These are phyloP conservation scores for Ustilago sp. DNA, from an alignment of 1,284 basidiomycete genomes.

Conservation along the genomic window DNA sequence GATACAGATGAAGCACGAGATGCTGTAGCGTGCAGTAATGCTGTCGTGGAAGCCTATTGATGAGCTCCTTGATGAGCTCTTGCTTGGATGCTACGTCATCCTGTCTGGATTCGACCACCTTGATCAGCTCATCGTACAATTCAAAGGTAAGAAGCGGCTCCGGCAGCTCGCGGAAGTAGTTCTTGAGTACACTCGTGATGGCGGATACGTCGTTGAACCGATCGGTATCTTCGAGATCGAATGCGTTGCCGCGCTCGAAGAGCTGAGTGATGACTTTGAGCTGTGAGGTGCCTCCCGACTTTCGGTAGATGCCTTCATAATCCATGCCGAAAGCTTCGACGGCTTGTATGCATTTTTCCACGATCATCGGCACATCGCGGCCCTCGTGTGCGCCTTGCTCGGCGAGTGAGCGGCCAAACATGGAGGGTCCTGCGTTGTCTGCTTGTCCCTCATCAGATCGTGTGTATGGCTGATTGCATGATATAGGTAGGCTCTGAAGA, in stretches of 20 bases:
- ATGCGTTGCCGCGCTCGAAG: constrained; percentile 91
- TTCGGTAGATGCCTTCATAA: constrained; percentile 96
- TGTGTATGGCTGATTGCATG: constrained; percentile 59
- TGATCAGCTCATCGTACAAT: constrained; percentile 86
- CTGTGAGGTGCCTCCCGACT: constrained; percentile 91
- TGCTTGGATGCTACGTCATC: constrained; percentile 23
- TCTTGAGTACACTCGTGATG: constrained; percentile 95
- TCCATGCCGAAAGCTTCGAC: constrained; percentile 75
- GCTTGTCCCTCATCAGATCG: constrained; percentile 51
- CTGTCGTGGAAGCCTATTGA: constrained; percentile 83
- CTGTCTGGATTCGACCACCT: constrained; percentile 54
- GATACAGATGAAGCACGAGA: constrained; percentile 87
- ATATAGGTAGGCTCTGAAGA: constrained; percentile 56
- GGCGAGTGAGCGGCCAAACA: constrained; percentile 87
- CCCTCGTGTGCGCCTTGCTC: constrained; percentile 85
- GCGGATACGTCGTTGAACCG: constrained; percentile 97
- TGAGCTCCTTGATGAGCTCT: constrained; percentile 73
- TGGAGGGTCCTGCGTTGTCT: constrained; percentile 74
- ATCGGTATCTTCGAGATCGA: constrained; percentile 87
- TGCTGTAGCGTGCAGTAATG: constrained; percentile 86
- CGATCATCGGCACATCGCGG: constrained; percentile 83
- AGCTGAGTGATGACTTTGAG: constrained; percentile 92
- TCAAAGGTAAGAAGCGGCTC: constrained; percentile 90
- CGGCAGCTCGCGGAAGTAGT: constrained; percentile 91
- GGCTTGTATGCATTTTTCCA: constrained; percentile 80